Evolutionary conservation across 352 stramenopile species (phyloP).

Genomic region (Thalassiosira livingstoniorum): DNA sequence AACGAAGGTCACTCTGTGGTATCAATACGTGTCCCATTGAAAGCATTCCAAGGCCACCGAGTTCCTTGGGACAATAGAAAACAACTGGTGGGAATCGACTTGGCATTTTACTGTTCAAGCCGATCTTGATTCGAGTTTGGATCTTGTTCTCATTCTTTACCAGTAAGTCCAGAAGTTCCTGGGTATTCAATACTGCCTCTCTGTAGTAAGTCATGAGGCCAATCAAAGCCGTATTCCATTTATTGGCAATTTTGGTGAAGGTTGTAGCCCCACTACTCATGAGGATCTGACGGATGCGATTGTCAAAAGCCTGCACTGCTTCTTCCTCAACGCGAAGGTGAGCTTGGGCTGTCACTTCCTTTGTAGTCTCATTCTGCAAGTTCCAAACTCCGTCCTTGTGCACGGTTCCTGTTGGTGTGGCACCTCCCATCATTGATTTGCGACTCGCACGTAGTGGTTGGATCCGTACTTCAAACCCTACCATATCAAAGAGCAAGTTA

Average conservation of each 20-base stretch:
- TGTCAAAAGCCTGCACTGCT: constrained; percentile 97
- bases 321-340: constrained; percentile 96
- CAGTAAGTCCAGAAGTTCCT: constrained; percentile 99
- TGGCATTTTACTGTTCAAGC: constrained; percentile 99
- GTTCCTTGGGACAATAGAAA: constrained; percentile 99
- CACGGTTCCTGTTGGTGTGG: constrained; percentile 87
- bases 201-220: constrained; percentile 99
- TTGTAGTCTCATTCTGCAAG: constrained; percentile 99
- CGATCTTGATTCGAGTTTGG: constrained; percentile 99
- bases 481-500: constrained; percentile 99
- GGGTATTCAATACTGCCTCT: constrained; percentile 99
- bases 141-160: constrained; percentile 99
- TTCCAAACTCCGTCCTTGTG: constrained; percentile 99
- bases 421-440: constrained; percentile 59
- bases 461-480: constrained; percentile 96
- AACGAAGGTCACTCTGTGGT: constrained; percentile 98
- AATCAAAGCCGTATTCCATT: constrained; percentile 89
- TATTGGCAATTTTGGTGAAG: constrained; percentile 99
- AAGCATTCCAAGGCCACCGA: constrained; percentile 99
- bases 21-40: constrained; percentile 99
- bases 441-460: constrained; percentile 70
- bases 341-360: constrained; percentile 99
- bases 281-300: constrained; percentile 98
- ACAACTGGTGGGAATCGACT: constrained; percentile 98
- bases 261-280: constrained; percentile 99